Base-by-base conservation (phyloP, 768 basidiomycete species). In the Serendipita sp. region DNA sequence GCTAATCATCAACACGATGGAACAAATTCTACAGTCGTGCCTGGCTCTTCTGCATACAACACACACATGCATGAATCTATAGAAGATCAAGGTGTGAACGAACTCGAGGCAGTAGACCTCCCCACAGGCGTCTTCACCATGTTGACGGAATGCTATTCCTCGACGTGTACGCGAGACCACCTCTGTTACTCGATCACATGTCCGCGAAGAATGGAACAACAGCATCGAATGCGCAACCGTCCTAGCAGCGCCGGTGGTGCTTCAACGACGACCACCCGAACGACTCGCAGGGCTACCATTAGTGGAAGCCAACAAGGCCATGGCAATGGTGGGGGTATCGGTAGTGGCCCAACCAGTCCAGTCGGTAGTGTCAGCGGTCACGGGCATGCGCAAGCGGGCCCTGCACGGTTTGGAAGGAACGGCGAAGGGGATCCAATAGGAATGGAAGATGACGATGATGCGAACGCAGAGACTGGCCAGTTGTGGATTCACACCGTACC, bases 111-210 rank as follows among this genome's bases (percentile, higher is more conserved):
- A 28, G 62, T 36, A 48, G 52, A 38, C 18, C 75, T 97, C 64
- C 96, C 96, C 1, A 83, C 88, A 0, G 96, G 96, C 28, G 93
- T 98, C 15, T 98, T 98, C 74, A 98, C 94, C 1, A 80, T 98
- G 51, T 79, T 99, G 67, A 94, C 93, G 0, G 94, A 96, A 72
- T 99, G 96, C 73, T 98, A 98, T 76, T 96, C 93, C 10, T 92
- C 96, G 16, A 99, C 96, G 35, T 98, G 96, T 75, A 89, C 90
- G 38, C 79, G 89, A 63, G 94, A 97, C 72, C 85, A 83, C 66
- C 76, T 98, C n/a, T 99, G 96, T 75, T 98, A 99, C 73, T 91
- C 89, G 68, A 98, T 97, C 68, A 93, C 92, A 32, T 99, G 96
- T 72, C 96, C 96, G 1, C 76, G 96, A 60, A 76, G 96, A 66